Percentiles rank a stretch among this genome's conserved stretches.
Evolutionary conservation across 2,329 filamentous ascomycete genomes (phyloP).

Genomic region (Tolypocladium tropicale): DNA sequence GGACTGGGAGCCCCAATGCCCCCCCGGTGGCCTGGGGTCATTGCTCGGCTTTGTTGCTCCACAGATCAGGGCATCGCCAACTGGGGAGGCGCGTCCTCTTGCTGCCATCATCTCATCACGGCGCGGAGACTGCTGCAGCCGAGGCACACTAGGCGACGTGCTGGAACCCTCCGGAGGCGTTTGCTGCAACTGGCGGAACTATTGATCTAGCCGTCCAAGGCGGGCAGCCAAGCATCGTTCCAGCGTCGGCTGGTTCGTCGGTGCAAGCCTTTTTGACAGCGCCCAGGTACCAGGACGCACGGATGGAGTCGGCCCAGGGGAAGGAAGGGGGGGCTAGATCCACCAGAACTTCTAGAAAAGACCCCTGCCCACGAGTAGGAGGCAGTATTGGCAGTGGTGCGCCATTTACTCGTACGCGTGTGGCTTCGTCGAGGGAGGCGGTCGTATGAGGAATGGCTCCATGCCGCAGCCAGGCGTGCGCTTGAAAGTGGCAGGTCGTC

Average conservation of each 20-base stretch:
- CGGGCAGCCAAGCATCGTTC: neutral
- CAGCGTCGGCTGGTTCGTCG: neutral
- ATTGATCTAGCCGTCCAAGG: neutral
- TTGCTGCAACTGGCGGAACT: neutral
- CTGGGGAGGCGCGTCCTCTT: too few relatives aligned
- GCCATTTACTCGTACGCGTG: too few relatives aligned
- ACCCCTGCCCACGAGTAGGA: neutral
- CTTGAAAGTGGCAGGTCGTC: neutral
- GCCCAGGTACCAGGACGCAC: neutral
- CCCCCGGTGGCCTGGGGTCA: neutral
- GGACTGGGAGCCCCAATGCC: neutral
- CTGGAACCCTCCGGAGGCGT: neutral
- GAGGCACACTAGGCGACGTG: neutral
- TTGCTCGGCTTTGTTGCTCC: neutral
- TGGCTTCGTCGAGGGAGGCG: neutral
- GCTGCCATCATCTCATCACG: neutral
- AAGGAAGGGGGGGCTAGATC: neutral
- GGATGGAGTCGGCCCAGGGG: neutral
- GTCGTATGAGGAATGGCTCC: neutral
- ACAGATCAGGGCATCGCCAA: neutral
- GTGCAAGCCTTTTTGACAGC: too few relatives aligned
- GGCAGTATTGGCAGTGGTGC: too few relatives aligned
- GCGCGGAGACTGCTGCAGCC: neutral
- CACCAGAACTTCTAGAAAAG: neutral
- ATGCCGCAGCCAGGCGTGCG: neutral